Evolutionary conservation across 805 yeast species (phyloP), one percentile per base, ranked within the genome.

Genomic region (Candida nonsorbophila): DNA sequence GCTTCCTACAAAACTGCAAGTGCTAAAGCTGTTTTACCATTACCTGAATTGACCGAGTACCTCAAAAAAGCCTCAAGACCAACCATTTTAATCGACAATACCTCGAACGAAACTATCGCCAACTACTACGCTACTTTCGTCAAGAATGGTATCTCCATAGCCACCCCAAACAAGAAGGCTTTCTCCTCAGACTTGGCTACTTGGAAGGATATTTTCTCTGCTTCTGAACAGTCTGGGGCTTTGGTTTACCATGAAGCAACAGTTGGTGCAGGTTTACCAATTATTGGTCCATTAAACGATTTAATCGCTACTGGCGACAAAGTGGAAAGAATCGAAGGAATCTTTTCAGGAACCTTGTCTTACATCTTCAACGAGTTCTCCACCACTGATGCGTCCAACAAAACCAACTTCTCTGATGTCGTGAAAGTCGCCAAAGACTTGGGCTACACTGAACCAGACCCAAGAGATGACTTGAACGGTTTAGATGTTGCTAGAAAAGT

Each of bases 361-460:
- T 92, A 85, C 65, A 86, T 92, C 44, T 92, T 92, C 72, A 92
- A 92, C 62, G 88, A 84, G 53, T 92, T 79, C 58, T 85, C 96
- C 23, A 75, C 94, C 26, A 61, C 77, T 30, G 68, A 66, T 37
- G 64, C 79, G 25, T 65, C 72, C 27, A 51, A 62, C 25, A 67
- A 72, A 28, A 72, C 76, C 36, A 84, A 82, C 53, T 92, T 88
- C 57, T 86, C 97, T 15, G 95, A 87, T 32, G 79, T 92, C 28
- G 97, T 92, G 34, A 69, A 73, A 40, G 77, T 78, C 27, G 98
- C 99, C 30, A 90, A 90, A 63, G 62, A 78, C 29, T 69, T 86
- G 42, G 99, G 99, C 29, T 92, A 86, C 73, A 90, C 97, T 23
- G 98, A 92, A 64, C 99, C 99, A 28, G 99, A 92, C 58, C 98